Base-by-base conservation (phyloP, 73 alveolate genomes). In the Paramecium pentaurelia region DNA sequence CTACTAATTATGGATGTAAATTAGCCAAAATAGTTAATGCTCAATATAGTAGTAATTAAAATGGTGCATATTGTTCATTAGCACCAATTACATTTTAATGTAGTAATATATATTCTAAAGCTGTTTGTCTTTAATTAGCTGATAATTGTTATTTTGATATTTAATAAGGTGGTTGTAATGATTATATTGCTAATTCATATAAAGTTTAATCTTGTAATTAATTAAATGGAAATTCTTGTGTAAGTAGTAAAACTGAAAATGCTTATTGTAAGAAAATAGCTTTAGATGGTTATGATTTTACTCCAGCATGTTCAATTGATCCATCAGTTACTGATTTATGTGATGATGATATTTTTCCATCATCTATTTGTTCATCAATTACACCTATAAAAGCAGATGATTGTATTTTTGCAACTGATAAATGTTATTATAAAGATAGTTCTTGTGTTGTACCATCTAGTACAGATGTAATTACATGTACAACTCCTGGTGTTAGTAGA, bases 121-220 rank as follows among this genome's bases (percentile, higher is more conserved):
- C 91, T 0, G 18, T 49, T 11, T 80, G 91, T 18, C 34, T 80
- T 16, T 20, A 80, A 27, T 40, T 80, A 18, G 73, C 37, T 12
- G 71, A 25, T 44, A 58, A 47, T 27, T 80, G 91, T 22, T 80
- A 25, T 25, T 80, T 80, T 47, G 91, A 80, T 47, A 42, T 80
- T 3, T 6, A n/a, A 27, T 45, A 49, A 45, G 91, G 84, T 12
- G 84, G 84, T 12, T 64, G 84, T 9, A 64, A 64, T 32, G 30
- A 10, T 1, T 64, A 64, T 28, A 28, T 20, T 12, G 3, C 84
- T 28, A 64, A 64, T 27, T 64, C 30, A 1, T 64, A 14, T 27
- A 64, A 64, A 64, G 84, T 64, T 12, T 8, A 12, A 64, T 11
- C 51, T 3, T 64, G 84, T 64, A 32, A 28, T 11, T 34, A 64